phyloP scores from a whole-genome alignment of 495 filamentous ascomycete species.

The Sabuloglossum arenarium region DNA sequence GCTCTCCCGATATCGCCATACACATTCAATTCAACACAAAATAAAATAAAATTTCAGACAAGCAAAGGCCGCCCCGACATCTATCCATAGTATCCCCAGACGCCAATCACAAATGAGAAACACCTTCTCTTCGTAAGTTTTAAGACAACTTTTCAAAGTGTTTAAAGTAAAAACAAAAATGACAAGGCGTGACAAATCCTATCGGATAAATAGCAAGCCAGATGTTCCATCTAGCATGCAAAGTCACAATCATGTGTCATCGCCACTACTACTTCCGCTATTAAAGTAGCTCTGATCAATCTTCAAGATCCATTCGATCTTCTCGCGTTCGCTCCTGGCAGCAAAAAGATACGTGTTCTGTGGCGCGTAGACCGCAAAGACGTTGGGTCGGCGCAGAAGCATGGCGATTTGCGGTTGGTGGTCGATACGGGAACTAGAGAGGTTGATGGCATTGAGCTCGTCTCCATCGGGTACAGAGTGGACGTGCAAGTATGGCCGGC shows the following conservation, averaged over 20 bases:
- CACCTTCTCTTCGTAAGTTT: background rate
- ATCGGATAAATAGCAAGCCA: background rate
- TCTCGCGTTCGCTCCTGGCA: constrained; percentile 65
- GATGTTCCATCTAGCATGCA: background rate
- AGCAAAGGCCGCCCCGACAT: background rate
- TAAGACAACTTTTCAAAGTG: background rate
- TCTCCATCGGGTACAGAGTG: constrained; percentile 69
- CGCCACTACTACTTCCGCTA: constrained; percentile 7
- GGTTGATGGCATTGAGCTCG: constrained; percentile 71
- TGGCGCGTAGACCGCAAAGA: constrained; percentile 85
- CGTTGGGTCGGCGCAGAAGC: constrained; percentile 40
- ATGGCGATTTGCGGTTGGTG: constrained; percentile 69
- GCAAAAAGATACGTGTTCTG: constrained; percentile 92
- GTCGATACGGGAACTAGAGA: constrained; percentile 70
- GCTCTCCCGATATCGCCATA: background rate
- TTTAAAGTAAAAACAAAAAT: too few relatives aligned
- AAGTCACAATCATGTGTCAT: background rate
- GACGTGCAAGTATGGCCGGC: constrained; percentile 80
- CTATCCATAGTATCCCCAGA: background rate
- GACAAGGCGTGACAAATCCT: too few relatives aligned
- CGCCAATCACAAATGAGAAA: background rate
- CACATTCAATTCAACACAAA: background rate
- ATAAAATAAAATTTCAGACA: background rate
- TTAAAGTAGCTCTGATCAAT: constrained; percentile 41
- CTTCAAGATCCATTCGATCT: constrained; percentile 82